phyloP scores from a whole-genome alignment of 2,329 filamentous ascomycete species.

The Aurifilum marmelostoma region DNA sequence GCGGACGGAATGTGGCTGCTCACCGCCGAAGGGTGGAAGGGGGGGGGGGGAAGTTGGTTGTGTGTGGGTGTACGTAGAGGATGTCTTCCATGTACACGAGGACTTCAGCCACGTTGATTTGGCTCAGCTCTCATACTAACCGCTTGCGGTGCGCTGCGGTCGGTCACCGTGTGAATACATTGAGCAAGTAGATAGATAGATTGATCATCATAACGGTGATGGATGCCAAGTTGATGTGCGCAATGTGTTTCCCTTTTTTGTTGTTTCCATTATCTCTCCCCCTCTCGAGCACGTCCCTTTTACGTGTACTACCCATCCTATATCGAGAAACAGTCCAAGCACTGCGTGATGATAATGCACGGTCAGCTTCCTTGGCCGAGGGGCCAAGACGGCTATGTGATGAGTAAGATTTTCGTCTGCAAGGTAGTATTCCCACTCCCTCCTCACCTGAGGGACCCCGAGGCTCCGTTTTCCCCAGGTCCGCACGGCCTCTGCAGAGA shows the following conservation, averaged over 20 bases:
- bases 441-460: neutral
- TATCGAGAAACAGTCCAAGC: neutral
- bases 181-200: neutral
- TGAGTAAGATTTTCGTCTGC: neutral
- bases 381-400: neutral
- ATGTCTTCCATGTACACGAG: too few relatives aligned
- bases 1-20: neutral
- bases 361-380: slow-evolving; percentile 2
- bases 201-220: neutral
- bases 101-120: slow-evolving; percentile 12
- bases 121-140: slow-evolving; percentile 6
- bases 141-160: neutral
- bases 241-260: neutral
- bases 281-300: neutral
- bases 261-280: neutral
- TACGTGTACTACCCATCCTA: neutral
- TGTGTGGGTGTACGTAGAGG: neutral
- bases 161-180: neutral
- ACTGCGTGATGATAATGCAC: neutral
- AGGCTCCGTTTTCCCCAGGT: slow-evolving; percentile 8
- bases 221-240: neutral
- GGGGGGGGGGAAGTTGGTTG: too few relatives aligned
- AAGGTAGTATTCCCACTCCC: neutral
- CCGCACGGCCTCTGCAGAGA: neutral
- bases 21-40: slow-evolving; percentile 4